Evolutionary conservation across 192 early-diverging fungal genomes (phyloP), one percentile per base, ranked within the genome.

Genomic region (Gryganskiella cystojenkinii): DNA sequence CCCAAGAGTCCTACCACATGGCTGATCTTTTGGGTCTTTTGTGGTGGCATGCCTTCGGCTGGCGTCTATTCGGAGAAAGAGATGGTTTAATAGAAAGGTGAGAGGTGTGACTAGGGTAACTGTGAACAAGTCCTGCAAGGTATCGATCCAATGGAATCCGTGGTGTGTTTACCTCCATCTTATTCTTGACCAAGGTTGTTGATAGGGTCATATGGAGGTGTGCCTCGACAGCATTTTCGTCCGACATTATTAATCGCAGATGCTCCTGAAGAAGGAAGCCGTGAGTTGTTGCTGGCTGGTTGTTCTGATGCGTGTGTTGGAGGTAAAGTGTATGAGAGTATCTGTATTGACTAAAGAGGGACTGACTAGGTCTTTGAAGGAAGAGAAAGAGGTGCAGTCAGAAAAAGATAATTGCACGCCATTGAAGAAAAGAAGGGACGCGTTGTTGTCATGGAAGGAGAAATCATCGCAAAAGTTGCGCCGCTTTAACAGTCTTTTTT

Each of bases 141-240:
- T 4, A 30, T 7, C 53, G 27, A 22, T 10, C 19, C 24, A 22
- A 10, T 20, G 19, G 17, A 25, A 20, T 5, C 11, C 4, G 22
- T 53, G 6, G 24, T 2, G 35, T 43, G 14, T 10, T 2, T 61
- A 75, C 71, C 45, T 75, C 71, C 7, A 63, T 28, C 49, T 75
- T 75, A 45, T 61, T 75, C 52, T 76, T 76, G 46, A 53, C 33
- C 27, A 24, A 22, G 33, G n/a, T 70, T 14, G 55, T 33, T 3
- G 55, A 24, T 43, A 31, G 27, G 28, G 56, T 22, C 27, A 33
- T 3, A 4, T 59, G 57, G n/a, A 57, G 65, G 2, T 67, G 59
- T 20, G 73, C 65, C 51, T 76, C 73, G 34, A 76, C 68, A 45
- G 58, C 65, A 20, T 76, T 76, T 54, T 76, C 73, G 60, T 76